These are phyloP conservation scores for Rhizomucor miehei DNA, from an alignment of 371 early-diverging fungal species.

Conservation along the genomic window DNA sequence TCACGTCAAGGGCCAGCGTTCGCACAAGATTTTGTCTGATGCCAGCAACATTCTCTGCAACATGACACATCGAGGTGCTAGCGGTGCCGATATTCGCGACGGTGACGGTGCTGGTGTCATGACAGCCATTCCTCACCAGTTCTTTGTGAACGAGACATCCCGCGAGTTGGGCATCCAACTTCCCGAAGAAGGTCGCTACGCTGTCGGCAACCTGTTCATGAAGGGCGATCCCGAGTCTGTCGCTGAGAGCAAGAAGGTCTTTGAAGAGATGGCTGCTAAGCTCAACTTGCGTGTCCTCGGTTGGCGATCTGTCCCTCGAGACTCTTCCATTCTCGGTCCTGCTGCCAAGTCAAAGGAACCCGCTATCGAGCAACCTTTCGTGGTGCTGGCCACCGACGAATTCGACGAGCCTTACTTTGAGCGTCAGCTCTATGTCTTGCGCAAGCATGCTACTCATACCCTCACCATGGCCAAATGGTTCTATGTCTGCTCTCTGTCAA, in stretches of 20 bases:
- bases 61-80: conserved; percentile 96
- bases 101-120: conserved; percentile 93
- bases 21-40: conserved; percentile 88
- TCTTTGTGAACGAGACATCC: conserved; percentile 67
- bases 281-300: conserved; percentile 78
- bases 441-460: conserved; percentile 85
- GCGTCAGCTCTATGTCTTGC: conserved; percentile 83
- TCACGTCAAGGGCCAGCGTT: conserved; percentile 79
- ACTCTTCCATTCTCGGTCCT: conserved; percentile 87
- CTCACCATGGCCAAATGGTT: conserved; percentile 85
- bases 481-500: conserved; percentile 94
- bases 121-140: conserved; percentile 89
- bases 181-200: conserved; percentile 82
- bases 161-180: conserved; percentile 58
- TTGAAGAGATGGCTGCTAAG: conserved; percentile 72
- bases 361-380: conserved; percentile 90
- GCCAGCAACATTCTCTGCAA: conserved; percentile 89
- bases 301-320: conserved; percentile 90
- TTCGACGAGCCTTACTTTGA: conserved; percentile 78
- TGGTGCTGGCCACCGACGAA: conserved; percentile 47
- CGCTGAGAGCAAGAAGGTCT: conserved; percentile 65
- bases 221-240: conserved; percentile 63
- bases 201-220: conserved; percentile 92
- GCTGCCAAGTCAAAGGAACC: conserved; percentile 88
- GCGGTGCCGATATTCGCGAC: conserved; percentile 86